A percentile compares a stretch with the other conserved stretches of the same genome.
phyloP scores from a whole-genome alignment of 2,329 filamentous ascomycete species.

The Huntiella decipiens region DNA sequence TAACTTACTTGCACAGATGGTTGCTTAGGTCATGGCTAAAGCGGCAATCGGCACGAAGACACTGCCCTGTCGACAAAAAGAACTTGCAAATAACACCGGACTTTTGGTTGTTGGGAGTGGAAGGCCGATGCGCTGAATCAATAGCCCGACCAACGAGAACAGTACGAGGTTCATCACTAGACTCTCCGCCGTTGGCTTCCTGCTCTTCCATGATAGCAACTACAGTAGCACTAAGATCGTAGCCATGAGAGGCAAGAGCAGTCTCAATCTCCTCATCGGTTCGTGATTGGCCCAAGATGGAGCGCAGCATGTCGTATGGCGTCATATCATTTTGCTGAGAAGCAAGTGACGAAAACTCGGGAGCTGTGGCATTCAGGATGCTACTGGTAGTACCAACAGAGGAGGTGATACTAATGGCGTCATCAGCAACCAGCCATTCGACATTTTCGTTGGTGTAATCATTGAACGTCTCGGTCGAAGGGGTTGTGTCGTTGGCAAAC shows the following conservation, averaged over 20 bases:
- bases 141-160: constrained; percentile 83
- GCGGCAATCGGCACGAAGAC: constrained; percentile 82
- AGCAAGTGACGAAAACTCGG: constrained; percentile 47
- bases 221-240: constrained; percentile 84
- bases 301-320: constrained; percentile 92
- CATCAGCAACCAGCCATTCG: constrained; percentile 90
- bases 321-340: constrained; percentile 75
- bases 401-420: constrained; percentile 61
- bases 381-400: constrained; percentile 48
- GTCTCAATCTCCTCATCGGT: constrained; percentile 88
- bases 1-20: constrained; percentile 88
- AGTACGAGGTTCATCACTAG: constrained; percentile 37
- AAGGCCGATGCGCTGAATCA: constrained; percentile 52
- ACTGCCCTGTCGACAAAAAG: constrained; percentile 88
- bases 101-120: constrained; percentile 60
- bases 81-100: constrained; percentile 92
- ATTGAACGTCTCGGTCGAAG: constrained; percentile 69
- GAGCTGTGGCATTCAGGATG: constrained; percentile 57
- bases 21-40: constrained; percentile 94
- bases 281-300: constrained; percentile 73
- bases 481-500: constrained; percentile 65
- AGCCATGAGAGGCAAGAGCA: constrained; percentile 74
- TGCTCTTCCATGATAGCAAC: constrained; percentile 62
- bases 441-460: constrained; percentile 89
- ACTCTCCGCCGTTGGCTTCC: constrained; percentile 21